Evolutionary conservation across 495 filamentous ascomycete genomes (phyloP), one percentile per base, ranked within the genome.

Genomic region (Penicillium salamii): DNA sequence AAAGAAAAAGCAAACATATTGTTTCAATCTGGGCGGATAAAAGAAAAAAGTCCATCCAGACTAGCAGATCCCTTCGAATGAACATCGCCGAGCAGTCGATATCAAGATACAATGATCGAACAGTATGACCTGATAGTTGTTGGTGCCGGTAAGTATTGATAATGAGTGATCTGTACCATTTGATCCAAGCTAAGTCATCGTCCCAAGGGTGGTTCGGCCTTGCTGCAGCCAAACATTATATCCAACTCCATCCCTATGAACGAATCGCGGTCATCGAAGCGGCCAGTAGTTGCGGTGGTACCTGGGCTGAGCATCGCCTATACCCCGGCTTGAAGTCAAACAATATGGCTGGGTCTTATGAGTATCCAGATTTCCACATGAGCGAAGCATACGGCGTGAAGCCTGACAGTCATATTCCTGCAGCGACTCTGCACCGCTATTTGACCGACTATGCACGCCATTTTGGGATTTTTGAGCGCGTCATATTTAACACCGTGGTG

Each of bases 191-290:
- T 52, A 26, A 52, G 19, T 19, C 7, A 2, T 8, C 11, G 19
- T 26, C 8, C n/a, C 15, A 12, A 72, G 75, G 75, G n/a, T 70
- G 63, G 55, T 66, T 64, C 42, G 75, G 75, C 5, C 53, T 78
- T 6, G 57, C 61, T 12, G 64, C 70, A 7, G 71, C 74, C 11
- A 72, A 70, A 49, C 73, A 69, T 0, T 78, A 77, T 49, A 61
- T 76, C 8, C 36, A 65, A 38, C 41, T 74, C 6, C 46, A 61
- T 18, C 73, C 75, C 1, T 36, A 45, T 3, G 57, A 67, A 32
- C 56, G 68, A n/a, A 39, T 82, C 11, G 54, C 71, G 0, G 54
- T 80, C 28, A 54, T 87, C 24, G 79, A 84, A 48, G 52, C 65
- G 0, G 57, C 72, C 6, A 36, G 53, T 8, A 65, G 59, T 1